phyloP scores from a whole-genome alignment of 306 rosid species.

The Cucumis hystrix region DNA sequence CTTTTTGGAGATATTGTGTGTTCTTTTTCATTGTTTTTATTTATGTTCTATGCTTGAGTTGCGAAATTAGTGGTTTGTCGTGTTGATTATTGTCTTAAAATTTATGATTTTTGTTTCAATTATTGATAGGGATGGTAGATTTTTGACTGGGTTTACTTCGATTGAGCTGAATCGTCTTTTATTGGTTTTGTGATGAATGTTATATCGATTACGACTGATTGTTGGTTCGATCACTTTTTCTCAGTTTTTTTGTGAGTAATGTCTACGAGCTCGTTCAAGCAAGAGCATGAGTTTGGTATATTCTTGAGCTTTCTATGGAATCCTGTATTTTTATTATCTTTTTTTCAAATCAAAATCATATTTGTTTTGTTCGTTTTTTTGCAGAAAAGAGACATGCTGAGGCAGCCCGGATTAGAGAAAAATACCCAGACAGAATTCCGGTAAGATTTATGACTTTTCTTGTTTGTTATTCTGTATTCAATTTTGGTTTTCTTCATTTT shows the following conservation, averaged over 20 bases:
- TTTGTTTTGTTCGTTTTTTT: background rate
- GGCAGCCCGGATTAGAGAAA: constrained; percentile 16
- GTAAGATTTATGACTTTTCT: constrained; percentile 18
- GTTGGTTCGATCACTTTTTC: background rate
- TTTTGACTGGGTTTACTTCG: background rate
- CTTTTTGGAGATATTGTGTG: background rate
- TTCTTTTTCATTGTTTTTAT: background rate
- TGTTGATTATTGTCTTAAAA: background rate
- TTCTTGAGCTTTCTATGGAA: background rate
- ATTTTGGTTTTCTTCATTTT: background rate
- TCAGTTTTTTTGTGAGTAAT: constrained; percentile 8
- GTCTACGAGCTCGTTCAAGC: constrained; percentile 35
- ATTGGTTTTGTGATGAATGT: background rate
- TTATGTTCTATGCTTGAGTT: background rate
- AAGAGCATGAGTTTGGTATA: constrained; percentile 19
- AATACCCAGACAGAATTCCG: constrained; percentile 41
- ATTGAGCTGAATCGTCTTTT: background rate
- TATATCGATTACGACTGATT: background rate
- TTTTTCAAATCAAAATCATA: background rate
- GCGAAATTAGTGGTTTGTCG: background rate
- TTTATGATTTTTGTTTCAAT: background rate
- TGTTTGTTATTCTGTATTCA: background rate
- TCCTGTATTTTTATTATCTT: background rate
- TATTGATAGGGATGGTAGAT: background rate
- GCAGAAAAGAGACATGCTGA: constrained; percentile 46